Conservation (phyloP, 2,329 filamentous ascomycete species). For the Alternaria triticina region DNA sequence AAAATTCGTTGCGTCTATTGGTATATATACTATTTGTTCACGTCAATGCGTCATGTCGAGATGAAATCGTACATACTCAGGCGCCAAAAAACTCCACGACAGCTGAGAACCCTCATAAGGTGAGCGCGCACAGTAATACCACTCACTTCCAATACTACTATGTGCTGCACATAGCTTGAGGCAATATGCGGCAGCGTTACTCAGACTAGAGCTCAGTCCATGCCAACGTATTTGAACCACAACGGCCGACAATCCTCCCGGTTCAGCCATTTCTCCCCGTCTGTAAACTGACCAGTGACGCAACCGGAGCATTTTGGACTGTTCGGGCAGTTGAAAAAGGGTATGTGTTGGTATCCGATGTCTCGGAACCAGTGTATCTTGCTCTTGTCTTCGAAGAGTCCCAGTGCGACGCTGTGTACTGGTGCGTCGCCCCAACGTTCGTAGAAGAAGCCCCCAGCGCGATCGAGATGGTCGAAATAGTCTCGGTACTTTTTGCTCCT, state of each 20-base stretch:
- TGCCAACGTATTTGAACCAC: conserved; percentile 95
- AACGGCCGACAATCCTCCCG: conserved; percentile 93
- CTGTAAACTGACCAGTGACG: conserved; percentile 83
- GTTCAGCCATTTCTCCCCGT: conserved; percentile 83
- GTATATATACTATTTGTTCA: conserved; percentile 5
- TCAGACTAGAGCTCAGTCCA: conserved; percentile 60
- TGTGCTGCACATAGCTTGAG: background rate
- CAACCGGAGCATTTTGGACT: conserved; percentile 92
- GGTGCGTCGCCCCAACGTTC: conserved; percentile 98
- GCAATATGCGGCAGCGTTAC: background rate
- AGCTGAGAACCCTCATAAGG: background rate
- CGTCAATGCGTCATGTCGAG: background rate
- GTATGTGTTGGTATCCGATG: conserved; percentile 97
- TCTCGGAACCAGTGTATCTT: conserved; percentile 99
- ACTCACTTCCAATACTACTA: background rate
- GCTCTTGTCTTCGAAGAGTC: conserved; percentile 86
- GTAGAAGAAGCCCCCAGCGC: conserved; percentile 96
- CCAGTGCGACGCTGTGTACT: conserved; percentile 91
- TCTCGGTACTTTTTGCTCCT: conserved; percentile 87
- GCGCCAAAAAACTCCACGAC: background rate
- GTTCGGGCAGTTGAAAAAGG: conserved; percentile 98
- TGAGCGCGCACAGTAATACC: background rate
- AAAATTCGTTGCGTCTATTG: conserved; percentile 4
- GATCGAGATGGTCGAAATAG: conserved; percentile 94
- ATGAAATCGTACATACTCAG: background rate